Percentiles rank a stretch among this genome's conserved stretches.
Evolutionary conservation across 1,284 basidiomycete genomes (phyloP).

Genomic region (Peniophora sp.): DNA sequence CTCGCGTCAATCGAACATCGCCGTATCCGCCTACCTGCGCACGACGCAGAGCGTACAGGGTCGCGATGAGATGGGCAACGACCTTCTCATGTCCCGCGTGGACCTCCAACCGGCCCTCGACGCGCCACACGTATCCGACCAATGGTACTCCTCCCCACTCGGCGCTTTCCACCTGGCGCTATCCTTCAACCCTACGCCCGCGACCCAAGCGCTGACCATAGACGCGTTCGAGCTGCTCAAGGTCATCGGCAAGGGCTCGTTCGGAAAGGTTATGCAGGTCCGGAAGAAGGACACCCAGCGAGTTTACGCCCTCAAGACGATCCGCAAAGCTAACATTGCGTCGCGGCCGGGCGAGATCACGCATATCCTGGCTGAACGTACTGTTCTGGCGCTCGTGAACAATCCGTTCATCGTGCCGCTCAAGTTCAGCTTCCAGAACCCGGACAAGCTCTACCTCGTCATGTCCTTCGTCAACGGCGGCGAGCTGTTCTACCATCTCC

Average conservation of each 20-base stretch:
- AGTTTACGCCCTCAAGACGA: slow-evolving; percentile 98
- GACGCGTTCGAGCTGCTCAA: slow-evolving; percentile 97
- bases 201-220: slow-evolving; percentile 82
- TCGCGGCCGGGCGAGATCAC: slow-evolving; percentile 95
- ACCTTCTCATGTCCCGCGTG: slow-evolving; percentile 85
- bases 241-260: slow-evolving; percentile 97
- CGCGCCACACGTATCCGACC: slow-evolving; percentile 64
- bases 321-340: slow-evolving; percentile 98
- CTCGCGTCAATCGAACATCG: slow-evolving; percentile 84
- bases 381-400: slow-evolving; percentile 95
- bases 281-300: slow-evolving; percentile 97
- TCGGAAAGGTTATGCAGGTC: slow-evolving; percentile 98
- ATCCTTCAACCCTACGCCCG: slow-evolving; percentile 75
- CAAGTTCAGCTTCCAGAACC: slow-evolving; percentile 98
- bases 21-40: slow-evolving; percentile 83
- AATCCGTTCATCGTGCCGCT: slow-evolving; percentile 99
- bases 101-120: slow-evolving; percentile 88
- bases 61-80: slow-evolving; percentile 88
- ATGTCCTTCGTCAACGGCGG: slow-evolving; percentile 95
- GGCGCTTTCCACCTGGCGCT: slow-evolving; percentile 96
- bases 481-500: slow-evolving; percentile 96
- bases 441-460: slow-evolving; percentile 96
- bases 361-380: slow-evolving; percentile 95
- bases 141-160: slow-evolving; percentile 86
- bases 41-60: slow-evolving; percentile 58